Evolutionary conservation across 2,329 filamentous ascomycete genomes (phyloP).

Genomic region (Arthrobotrys sinensis): DNA sequence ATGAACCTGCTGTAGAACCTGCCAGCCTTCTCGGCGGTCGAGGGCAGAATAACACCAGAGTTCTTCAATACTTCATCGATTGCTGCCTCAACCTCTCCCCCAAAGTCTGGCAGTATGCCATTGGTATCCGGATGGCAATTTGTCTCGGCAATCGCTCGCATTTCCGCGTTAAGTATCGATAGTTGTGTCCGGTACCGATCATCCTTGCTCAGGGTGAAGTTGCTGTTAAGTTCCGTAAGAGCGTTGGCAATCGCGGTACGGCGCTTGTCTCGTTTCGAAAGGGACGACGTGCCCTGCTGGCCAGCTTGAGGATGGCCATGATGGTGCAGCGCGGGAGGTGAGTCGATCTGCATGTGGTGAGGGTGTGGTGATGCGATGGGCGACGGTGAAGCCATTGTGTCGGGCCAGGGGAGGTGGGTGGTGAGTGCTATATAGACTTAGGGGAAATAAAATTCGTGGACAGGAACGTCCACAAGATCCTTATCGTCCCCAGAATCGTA

Average conservation of each 20-base stretch:
- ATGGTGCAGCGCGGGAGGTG: conserved; percentile 48
- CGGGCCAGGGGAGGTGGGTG: conserved; percentile 29
- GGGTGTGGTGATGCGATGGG: conserved; percentile 53
- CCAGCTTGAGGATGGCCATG: conserved; percentile 38
- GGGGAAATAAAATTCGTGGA: conserved; percentile 31
- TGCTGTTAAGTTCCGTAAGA: conserved; percentile 53
- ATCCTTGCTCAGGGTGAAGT: conserved; percentile 53
- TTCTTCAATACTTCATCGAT: conserved; percentile 56
- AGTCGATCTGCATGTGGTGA: conserved; percentile 59
- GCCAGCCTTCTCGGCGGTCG: conserved; percentile 51
- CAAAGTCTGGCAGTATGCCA: conserved; percentile 59
- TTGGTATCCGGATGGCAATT: conserved; percentile 58
- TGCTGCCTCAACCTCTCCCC: conserved; percentile 54
- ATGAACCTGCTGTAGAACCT: conserved; percentile 56
- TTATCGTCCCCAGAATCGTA: conserved; percentile 39
- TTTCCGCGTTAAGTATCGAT: conserved; percentile 59
- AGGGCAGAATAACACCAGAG: conserved; percentile 46
- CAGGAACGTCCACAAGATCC: conserved; percentile 37
- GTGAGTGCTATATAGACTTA: conserved; percentile 5
- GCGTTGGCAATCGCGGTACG: conserved; percentile 53
- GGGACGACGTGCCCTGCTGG: conserved; percentile 41
- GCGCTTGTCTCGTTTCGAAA: conserved; percentile 59
- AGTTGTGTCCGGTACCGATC: conserved; percentile 58
- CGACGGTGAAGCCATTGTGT: conserved; percentile 58
- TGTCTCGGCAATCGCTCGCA: conserved; percentile 57